Percentiles rank a stretch among this genome's conserved stretches.
Evolutionary conservation across 2,329 filamentous ascomycete species (phyloP).

Genomic region (Emmonsiellopsis sp.): DNA sequence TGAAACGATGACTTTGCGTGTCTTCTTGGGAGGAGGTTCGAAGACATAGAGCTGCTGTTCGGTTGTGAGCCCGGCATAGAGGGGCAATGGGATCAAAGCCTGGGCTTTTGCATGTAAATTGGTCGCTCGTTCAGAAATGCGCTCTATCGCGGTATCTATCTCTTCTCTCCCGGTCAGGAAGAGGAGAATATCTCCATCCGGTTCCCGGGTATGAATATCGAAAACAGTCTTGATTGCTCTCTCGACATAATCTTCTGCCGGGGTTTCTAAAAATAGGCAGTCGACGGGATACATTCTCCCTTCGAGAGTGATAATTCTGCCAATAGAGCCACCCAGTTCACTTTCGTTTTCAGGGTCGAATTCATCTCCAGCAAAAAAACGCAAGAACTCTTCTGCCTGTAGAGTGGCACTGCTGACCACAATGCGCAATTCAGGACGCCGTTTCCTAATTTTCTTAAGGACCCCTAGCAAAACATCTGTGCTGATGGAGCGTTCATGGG

Average conservation of each 20-base stretch:
- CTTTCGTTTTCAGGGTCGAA: conserved; percentile 24
- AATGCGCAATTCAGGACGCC: conserved; percentile 71
- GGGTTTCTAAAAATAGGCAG: conserved; percentile 66
- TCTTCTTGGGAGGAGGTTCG: conserved; percentile 70
- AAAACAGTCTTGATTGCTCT: conserved; percentile 74
- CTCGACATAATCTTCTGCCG: conserved; percentile 80
- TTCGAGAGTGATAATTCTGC: conserved; percentile 72
- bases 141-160: conserved; percentile 74
- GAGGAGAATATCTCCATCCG: conserved; percentile 76
- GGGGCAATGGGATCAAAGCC: conserved; percentile 61
- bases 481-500: conserved; percentile 86
- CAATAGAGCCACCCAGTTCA: conserved; percentile 35
- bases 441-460: conserved; percentile 79
- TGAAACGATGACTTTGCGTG: conserved; percentile 81
- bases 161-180: conserved; percentile 91
- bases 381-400: conserved; percentile 75
- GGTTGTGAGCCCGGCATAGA: conserved; percentile 81
- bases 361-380: conserved; percentile 59
- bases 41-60: conserved; percentile 96
- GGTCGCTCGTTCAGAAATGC: conserved; percentile 62
- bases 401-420: conserved; percentile 90
- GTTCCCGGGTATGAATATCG: conserved; percentile 75
- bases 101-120: conserved; percentile 52
- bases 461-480: conserved; percentile 85
- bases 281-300: conserved; percentile 86